These are phyloP conservation scores for Kwoniella heveanensis DNA, from an alignment of 768 basidiomycete genomes.

Conservation along the genomic window DNA sequence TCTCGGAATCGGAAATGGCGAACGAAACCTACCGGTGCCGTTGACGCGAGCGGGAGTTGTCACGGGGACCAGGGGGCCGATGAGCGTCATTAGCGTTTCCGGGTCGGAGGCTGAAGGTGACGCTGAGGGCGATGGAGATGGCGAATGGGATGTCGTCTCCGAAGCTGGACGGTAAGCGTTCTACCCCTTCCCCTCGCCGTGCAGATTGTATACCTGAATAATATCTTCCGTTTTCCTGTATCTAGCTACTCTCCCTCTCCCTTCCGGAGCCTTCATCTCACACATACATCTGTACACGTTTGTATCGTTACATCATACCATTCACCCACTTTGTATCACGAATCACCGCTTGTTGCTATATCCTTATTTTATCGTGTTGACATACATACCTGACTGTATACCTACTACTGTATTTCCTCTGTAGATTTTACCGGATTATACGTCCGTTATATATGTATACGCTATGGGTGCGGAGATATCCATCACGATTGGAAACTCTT, in stretches of 20 bases:
- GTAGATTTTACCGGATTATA: slow-evolving; percentile 1
- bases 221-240: too few species aligned
- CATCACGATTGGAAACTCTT: too few species aligned
- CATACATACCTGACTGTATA: too few species aligned
- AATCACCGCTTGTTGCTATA: too few species aligned
- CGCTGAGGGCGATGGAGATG: slow-evolving; percentile 31
- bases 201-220: too few species aligned
- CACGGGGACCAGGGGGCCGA: slow-evolving; percentile 23
- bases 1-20: neutral
- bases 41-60: neutral
- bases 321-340: too few species aligned
- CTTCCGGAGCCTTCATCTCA: too few species aligned
- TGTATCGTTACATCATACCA: too few species aligned
- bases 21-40: neutral
- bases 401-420: too few species aligned
- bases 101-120: slow-evolving; percentile 29
- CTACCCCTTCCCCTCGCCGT: too few species aligned
- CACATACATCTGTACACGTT: too few species aligned
- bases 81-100: slow-evolving; percentile 40
- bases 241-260: too few species aligned
- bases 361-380: neutral
- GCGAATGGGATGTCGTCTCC: slow-evolving; percentile 29
- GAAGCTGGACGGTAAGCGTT: slow-evolving; percentile 4
- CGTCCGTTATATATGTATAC: neutral
- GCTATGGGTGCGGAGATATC: neutral